Evolutionary conservation across 345 rosid genomes (phyloP), one percentile per base, ranked within the genome.

Genomic region (Populus deltoides): DNA sequence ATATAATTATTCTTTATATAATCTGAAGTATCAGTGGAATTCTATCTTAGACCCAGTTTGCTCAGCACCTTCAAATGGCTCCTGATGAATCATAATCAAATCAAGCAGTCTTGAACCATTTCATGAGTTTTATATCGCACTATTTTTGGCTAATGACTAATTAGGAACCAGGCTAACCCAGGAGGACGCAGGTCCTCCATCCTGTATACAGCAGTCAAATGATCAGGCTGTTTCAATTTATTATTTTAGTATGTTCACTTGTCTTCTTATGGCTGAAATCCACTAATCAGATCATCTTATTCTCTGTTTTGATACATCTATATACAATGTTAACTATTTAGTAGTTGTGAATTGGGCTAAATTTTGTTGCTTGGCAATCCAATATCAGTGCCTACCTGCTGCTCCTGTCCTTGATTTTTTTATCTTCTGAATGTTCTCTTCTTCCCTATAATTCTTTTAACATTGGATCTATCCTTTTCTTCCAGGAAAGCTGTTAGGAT

Each of bases 401-500:
- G 39, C 36, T 33, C 43, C 69, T 74, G 47, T 74, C 70, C 59
- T 78, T 39, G 9, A 57, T 63, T 66, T 71, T 15, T 68, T 65
- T 63, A 35, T 66, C 39, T 4, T 53, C 35, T 51, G 12, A 39
- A 31, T 33, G 25, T 39, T n/a, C 18, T 79, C 49, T 70, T 69
- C 69, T 65, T 49, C 62, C 25, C 22, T 53, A 8, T 41, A 53
- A 41, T 41, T 75, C 20, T 78, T 57, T 80, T 80, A 47, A 75
- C 80, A 68, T n/a, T 57, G 70, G 62, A 76, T 73, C 31, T 20
- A 43, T 59, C 31, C 72, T 76, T 45, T 76, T 69, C 71, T 75
- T 79, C 36, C 78, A 96, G 99, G 99, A 49, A 92, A 93, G 85
- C 75, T 93, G 84, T 66, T 92, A 62, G 98, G 98, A 74, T 89